Evolutionary conservation across 2,329 filamentous ascomycete species (phyloP).

Genomic region (Cryphonectria carpinicola): DNA sequence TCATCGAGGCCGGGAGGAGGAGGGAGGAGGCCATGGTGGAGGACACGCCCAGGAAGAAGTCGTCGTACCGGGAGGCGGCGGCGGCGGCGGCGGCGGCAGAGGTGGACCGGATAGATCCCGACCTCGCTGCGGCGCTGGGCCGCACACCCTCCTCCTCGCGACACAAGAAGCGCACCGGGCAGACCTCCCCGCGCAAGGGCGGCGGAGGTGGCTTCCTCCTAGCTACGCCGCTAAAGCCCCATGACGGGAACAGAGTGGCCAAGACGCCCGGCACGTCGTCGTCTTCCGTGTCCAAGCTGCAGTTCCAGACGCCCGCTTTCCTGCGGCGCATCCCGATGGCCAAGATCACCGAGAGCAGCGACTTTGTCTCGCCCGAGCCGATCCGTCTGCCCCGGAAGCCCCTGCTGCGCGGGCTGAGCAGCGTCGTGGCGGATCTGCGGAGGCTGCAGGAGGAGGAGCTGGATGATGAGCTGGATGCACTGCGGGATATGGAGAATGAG

Average conservation of each 20-base stretch:
- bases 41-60: slow-evolving; percentile 53
- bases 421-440: slow-evolving; percentile 71
- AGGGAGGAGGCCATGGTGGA: slow-evolving; percentile 38
- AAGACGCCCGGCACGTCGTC: slow-evolving; percentile 47
- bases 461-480: slow-evolving; percentile 74
- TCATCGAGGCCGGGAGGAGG: slow-evolving; percentile 26
- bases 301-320: slow-evolving; percentile 74
- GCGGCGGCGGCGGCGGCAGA: background rate
- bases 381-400: slow-evolving; percentile 61
- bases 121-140: slow-evolving; percentile 41
- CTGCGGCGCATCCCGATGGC: slow-evolving; percentile 59
- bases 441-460: slow-evolving; percentile 70
- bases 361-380: slow-evolving; percentile 53
- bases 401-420: slow-evolving; percentile 72
- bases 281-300: slow-evolving; percentile 54
- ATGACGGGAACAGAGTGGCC: slow-evolving; percentile 43
- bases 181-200: slow-evolving; percentile 21
- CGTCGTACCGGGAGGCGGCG: background rate
- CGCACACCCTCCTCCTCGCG: slow-evolving; percentile 59
- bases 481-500: slow-evolving; percentile 70
- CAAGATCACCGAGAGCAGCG: slow-evolving; percentile 59
- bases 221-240: slow-evolving; percentile 61
- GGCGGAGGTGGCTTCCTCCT: background rate
- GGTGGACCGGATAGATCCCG: slow-evolving; percentile 33
- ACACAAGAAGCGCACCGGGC: slow-evolving; percentile 57